phyloP scores from a whole-genome alignment of 768 basidiomycete genomes.

The Nevesoporus exiguus region DNA sequence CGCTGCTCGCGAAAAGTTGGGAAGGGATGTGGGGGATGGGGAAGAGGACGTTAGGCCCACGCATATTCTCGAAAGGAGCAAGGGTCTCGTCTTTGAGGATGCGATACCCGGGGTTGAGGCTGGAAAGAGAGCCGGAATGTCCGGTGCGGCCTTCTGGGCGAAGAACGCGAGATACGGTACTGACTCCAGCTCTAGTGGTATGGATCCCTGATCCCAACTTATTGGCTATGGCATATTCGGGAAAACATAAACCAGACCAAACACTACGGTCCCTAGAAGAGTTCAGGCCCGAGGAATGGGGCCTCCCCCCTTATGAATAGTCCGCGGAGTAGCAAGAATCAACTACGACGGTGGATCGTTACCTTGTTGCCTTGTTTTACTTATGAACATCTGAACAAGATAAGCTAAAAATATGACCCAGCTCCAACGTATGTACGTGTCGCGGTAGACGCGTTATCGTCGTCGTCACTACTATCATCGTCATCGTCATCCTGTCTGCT shows the following conservation, averaged over 20 bases:
- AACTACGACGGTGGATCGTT: not conserved
- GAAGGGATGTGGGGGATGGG: constrained; percentile 52
- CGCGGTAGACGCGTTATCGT: not conserved
- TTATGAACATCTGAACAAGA: not conserved
- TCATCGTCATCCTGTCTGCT: not conserved
- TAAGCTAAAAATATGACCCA: constrained; percentile 42
- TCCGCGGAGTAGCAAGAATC: not conserved
- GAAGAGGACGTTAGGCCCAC: constrained; percentile 31
- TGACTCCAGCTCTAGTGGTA: constrained; percentile 47
- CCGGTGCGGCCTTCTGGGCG: constrained; percentile 46
- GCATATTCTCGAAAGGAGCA: constrained; percentile 47
- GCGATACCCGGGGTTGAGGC: constrained; percentile 73
- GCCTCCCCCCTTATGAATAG: constrained; percentile 62
- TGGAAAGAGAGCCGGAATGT: constrained; percentile 83
- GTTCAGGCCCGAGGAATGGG: constrained; percentile 82
- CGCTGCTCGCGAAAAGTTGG: constrained; percentile 61
- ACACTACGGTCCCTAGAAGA: constrained; percentile 60
- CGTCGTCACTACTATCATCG: constrained; percentile 27
- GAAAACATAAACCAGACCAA: constrained; percentile 55
- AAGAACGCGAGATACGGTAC: not conserved
- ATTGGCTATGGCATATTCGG: constrained; percentile 45
- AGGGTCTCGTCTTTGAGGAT: constrained; percentile 83
- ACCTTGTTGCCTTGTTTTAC: not conserved
- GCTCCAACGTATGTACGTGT: constrained; percentile 37
- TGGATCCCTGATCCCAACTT: constrained; percentile 84